phyloP scores from a whole-genome alignment of 352 stramenopile species.

The Phytophthora capsici region DNA sequence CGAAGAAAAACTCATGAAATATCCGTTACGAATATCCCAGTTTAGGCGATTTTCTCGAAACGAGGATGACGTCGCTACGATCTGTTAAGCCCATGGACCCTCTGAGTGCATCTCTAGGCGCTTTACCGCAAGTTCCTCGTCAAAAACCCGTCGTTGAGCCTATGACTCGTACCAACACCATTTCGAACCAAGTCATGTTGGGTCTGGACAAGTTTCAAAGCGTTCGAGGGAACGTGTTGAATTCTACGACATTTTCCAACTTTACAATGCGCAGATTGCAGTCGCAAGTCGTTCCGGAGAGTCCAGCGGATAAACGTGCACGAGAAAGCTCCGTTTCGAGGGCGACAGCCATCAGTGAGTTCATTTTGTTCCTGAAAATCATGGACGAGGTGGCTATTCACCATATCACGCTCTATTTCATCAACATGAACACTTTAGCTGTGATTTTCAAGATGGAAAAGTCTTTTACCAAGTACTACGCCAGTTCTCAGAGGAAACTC shows the following conservation, averaged over 20 bases:
- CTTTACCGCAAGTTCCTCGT: constrained; percentile 26
- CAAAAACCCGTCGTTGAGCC: constrained; percentile 45
- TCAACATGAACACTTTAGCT: constrained; percentile 71
- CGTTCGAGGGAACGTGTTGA: constrained; percentile 28
- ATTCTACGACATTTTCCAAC: constrained; percentile 24
- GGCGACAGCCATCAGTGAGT: constrained; percentile 68
- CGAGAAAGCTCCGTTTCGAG: constrained; percentile 62
- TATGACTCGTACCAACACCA: constrained; percentile 48
- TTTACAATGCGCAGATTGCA: constrained; percentile 35
- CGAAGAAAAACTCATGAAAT: background rate
- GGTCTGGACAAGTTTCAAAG: constrained; percentile 34
- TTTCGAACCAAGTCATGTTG: constrained; percentile 45
- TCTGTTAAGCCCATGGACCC: constrained; percentile 42
- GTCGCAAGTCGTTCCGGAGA: constrained; percentile 49
- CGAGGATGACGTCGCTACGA: constrained; percentile 24
- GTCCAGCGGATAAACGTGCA: constrained; percentile 37
- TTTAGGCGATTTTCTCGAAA: background rate
- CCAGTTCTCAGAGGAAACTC: constrained; percentile 66
- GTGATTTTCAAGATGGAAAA: constrained; percentile 83
- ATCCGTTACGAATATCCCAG: constrained; percentile 18
- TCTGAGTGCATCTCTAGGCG: constrained; percentile 39
- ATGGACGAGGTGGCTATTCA: constrained; percentile 86
- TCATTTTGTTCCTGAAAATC: constrained; percentile 81
- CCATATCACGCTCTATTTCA: constrained; percentile 82
- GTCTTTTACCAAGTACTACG: constrained; percentile 82